Conservation (phyloP, 208 protist genomes). For the Trypanosoma scelopori region DNA sequence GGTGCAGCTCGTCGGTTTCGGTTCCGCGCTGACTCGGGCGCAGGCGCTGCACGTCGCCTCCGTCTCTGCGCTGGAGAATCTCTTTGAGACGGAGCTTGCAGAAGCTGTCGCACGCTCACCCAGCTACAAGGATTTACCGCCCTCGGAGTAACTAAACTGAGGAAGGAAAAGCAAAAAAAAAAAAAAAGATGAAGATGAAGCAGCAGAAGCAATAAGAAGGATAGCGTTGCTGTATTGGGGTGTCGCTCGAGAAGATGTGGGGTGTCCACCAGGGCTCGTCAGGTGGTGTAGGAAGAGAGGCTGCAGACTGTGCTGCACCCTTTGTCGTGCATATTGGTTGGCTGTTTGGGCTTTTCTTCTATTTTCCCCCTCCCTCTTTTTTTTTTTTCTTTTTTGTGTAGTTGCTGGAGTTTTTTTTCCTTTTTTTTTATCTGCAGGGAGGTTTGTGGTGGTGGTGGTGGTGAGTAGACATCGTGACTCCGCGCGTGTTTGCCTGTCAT, state of each 20-base stretch:
- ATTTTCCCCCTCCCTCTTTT: too few relatives aligned
- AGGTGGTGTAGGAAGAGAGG: too few relatives aligned
- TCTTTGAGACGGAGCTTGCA: constrained; percentile 35
- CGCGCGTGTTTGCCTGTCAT: constrained; percentile 33
- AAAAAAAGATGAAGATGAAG: constrained; percentile 15
- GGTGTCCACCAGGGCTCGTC: too few relatives aligned
- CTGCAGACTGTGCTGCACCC: too few relatives aligned
- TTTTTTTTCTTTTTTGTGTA: too few relatives aligned
- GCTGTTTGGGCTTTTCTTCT: too few relatives aligned
- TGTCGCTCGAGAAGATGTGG: neutral
- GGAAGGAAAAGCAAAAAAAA: constrained; percentile 10
- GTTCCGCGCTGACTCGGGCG: constrained; percentile 27
- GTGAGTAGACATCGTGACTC: neutral
- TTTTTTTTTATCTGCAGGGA: too few relatives aligned
- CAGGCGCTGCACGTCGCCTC: constrained; percentile 67
- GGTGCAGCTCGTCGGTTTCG: constrained; percentile 78
- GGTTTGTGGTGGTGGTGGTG: too few relatives aligned
- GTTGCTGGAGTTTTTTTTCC: too few relatives aligned
- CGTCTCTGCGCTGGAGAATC: constrained; percentile 41
- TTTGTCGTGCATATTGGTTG: too few relatives aligned
- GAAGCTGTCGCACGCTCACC: constrained; percentile 19
- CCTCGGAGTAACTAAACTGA: constrained; percentile 19
- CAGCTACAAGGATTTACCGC: constrained; percentile 26
- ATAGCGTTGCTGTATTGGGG: constrained; percentile 1
- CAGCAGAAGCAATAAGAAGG: constrained; percentile 5